Base-by-base conservation (phyloP, 768 basidiomycete genomes). In the Neoboletus magnificus region DNA sequence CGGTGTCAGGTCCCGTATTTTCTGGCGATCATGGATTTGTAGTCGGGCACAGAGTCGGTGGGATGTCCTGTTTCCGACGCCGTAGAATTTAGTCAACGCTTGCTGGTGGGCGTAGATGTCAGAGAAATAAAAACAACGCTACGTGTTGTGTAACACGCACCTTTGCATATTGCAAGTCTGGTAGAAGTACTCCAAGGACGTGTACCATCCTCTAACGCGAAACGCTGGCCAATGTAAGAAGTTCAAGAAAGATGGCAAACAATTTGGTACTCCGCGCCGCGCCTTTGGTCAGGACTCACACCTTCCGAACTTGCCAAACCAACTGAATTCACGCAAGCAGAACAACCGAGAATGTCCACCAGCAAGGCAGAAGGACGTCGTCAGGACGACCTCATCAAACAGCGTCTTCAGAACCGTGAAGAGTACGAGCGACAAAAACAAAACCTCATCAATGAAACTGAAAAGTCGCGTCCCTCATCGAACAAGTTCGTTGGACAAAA, bases 401-500 rank as follows among this genome's bases (percentile, higher is more conserved):
- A 93, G 72, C 86, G 95, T 56, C 80, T 73, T 39, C 83, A 86
- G 66, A 84, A 85, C 76, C 84, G 86, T 63, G 88, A 92, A 69
- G 89, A 92, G 40, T 93, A 81, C 61, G 86, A 91, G 63, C 82
- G 87, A 20, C 87, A 91, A 69, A 91, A 91, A 63, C 84, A 87
- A 67, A 80, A 80, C 44, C 83, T 93, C 69, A 85, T 91, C 64
- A 83, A 80, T 67, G 94, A 97, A 74, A 94, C 93, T 2, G 91
- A 96, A 76, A 95, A 94, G 72, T 86, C 91, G 37, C 87, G 93
- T 30, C 91, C 93, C 5, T 90, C 91, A 0, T 74, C 83, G 4
- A 86, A 88, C 67, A 89, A 94, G 57, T 98, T 98, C 72, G 90
- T 96, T 36, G 92, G 93, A 1, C 91, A 95, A 70, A 84, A 91